Base-by-base conservation (phyloP, 2,329 filamentous ascomycete species). In the Penicillium sp. region DNA sequence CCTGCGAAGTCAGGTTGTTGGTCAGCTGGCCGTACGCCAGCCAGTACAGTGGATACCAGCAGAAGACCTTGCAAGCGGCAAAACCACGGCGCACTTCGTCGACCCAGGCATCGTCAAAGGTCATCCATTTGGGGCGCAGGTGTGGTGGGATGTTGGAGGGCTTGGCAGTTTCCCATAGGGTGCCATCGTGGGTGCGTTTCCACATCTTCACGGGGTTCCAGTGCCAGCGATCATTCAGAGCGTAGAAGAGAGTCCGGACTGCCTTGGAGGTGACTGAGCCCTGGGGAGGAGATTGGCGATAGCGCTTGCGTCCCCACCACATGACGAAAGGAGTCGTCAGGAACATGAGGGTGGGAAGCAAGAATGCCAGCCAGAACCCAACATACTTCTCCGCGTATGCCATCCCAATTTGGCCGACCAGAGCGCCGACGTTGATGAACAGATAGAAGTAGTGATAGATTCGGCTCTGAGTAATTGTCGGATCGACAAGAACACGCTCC, bases 31-130 rank as follows among this genome's bases (percentile, higher is more conserved):
- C 81, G 71, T 83, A 83, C 7, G 78, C 75, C 6, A 83, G 72
- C 74, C 76, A 78, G 68, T 77, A 83, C 8, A 83, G 72, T 13
- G 80, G 80, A 53, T 78, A 84, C 73, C 80, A 83, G 61, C 83
- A 75, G 74, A 90, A 93, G 35, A 91, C 88, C 62, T 84, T 81
- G 78, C 88, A 90, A 56, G 88, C 88, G 65, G 83, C 80, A 55
- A 90, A 78, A 60, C 88, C 89, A 74, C 89, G 87, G 53, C 82
- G 81, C 48, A 92, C 86, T 70, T 93, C 88, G 69, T 92, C 90
- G 31, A 93, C 90, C 89, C 90, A 93, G 52, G 85, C 85, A 65
- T 93, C 91, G 60, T 93, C 90, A 65, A 92, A 92, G 0, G 87
- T 89, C 88, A 93, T 92, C 70, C 70, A 72, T 2, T n/a, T 21